Evolutionary conservation across 1,284 basidiomycete species (phyloP).

Genomic region (Hortiboletus rubellus): DNA sequence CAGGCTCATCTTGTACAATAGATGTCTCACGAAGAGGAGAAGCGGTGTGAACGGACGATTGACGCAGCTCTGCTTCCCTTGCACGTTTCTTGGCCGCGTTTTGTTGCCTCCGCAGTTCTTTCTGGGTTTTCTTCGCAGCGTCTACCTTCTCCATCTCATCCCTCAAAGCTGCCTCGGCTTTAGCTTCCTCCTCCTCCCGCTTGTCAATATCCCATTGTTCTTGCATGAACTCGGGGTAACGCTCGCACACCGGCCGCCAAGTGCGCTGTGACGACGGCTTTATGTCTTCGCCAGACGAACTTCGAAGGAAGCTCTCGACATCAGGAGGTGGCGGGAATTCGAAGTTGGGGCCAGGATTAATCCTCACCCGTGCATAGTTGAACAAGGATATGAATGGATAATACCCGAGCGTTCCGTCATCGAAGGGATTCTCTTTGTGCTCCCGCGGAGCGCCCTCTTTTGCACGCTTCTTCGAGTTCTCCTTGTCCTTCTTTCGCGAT

Average conservation of each 20-base stretch:
- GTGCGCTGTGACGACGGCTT: slow-evolving; percentile 42
- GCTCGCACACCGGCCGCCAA: slow-evolving; percentile 77
- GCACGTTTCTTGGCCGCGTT: slow-evolving; percentile 53
- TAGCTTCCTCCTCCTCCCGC: slow-evolving; percentile 62
- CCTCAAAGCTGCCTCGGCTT: slow-evolving; percentile 41
- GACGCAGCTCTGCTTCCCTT: slow-evolving; percentile 35
- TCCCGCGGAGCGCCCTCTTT: slow-evolving; percentile 67
- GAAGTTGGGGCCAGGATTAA: slow-evolving; percentile 90
- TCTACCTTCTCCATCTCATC: slow-evolving; percentile 46
- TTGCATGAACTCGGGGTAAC: slow-evolving; percentile 75
- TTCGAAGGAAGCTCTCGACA: slow-evolving; percentile 61
- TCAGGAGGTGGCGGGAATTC: slow-evolving; percentile 74
- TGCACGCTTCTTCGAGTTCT: slow-evolving; percentile 49
- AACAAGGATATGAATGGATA: slow-evolving; percentile 95
- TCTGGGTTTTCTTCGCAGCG: slow-evolving; percentile 50
- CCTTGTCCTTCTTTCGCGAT: slow-evolving; percentile 54
- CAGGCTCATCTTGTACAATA: slow-evolving; percentile 22
- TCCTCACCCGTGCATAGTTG: slow-evolving; percentile 81
- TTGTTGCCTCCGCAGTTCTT: slow-evolving; percentile 50
- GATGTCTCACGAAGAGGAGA: slow-evolving; percentile 33
- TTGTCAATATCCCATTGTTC: slow-evolving; percentile 75
- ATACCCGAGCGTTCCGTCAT: slow-evolving; percentile 95
- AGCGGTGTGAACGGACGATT: slow-evolving; percentile 26
- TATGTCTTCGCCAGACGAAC: slow-evolving; percentile 34
- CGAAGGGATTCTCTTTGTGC: slow-evolving; percentile 81